Evolutionary conservation across 129 eudicot species (phyloP).

Genomic region (Artemisia annua): DNA sequence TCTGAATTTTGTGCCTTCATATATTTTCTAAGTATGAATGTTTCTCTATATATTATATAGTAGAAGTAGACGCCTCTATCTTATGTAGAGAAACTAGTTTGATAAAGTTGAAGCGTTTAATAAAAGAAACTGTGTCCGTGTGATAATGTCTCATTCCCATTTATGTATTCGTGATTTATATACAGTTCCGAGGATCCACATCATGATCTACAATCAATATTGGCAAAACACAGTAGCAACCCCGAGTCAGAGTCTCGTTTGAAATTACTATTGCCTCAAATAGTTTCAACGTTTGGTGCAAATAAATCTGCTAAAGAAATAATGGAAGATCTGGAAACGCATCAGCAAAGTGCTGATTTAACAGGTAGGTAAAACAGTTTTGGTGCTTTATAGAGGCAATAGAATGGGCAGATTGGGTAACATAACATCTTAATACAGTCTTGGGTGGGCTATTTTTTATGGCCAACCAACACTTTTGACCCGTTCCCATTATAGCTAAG

Average conservation of each 20-base stretch:
- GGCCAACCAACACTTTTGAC: too few species aligned
- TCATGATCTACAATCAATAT: constrained; percentile 53
- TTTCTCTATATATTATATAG: background rate
- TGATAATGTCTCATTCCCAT: constrained; percentile 18
- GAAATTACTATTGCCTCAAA: constrained; percentile 73
- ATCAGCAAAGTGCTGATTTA: constrained; percentile 63
- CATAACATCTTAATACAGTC: too few species aligned
- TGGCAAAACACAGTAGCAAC: constrained; percentile 58
- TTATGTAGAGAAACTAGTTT: constrained; percentile 16
- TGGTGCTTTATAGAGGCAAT: constrained; percentile 3
- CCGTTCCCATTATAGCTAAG: too few species aligned
- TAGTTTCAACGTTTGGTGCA: constrained; percentile 71
- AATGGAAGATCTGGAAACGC: constrained; percentile 57
- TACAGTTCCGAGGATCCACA: constrained; percentile 87
- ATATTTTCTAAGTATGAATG: background rate
- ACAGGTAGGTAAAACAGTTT: constrained; percentile 40
- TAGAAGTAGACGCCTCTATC: background rate
- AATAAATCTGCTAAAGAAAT: constrained; percentile 66
- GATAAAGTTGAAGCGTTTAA: background rate
- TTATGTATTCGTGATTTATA: constrained; percentile 14
- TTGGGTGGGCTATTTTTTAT: too few species aligned
- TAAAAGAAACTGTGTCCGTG: background rate
- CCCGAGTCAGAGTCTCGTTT: constrained; percentile 75
- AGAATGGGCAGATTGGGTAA: too few species aligned
- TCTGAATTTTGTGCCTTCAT: too few species aligned